These are phyloP conservation scores for Phaeosphaeriaceae sp. DNA, from an alignment of 2,329 filamentous ascomycete species.

Conservation along the genomic window DNA sequence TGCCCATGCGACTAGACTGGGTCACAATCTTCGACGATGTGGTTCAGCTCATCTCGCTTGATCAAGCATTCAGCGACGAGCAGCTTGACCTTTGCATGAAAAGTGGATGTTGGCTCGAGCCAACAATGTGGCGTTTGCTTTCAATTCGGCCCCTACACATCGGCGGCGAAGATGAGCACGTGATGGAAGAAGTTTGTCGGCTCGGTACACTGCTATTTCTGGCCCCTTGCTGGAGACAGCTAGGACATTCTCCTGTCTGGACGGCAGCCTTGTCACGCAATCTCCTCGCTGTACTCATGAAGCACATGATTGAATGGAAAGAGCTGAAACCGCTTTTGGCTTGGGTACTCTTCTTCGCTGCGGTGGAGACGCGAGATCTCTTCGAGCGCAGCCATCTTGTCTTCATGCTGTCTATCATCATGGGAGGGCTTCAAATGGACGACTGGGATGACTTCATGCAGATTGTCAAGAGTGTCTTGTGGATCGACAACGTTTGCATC, in stretches of 20 bases:
- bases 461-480: constrained; percentile 35
- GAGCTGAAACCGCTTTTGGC: constrained; percentile 36
- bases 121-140: constrained; percentile 34
- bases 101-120: constrained; percentile 39
- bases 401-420: constrained; percentile 34
- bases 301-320: constrained; percentile 33
- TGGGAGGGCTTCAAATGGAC: constrained; percentile 26
- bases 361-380: constrained; percentile 31
- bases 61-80: constrained; percentile 30
- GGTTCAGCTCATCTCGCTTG: constrained; percentile 31
- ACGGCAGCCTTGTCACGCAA: constrained; percentile 30
- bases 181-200: constrained; percentile 40
- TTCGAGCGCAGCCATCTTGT: constrained; percentile 34
- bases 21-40: constrained; percentile 39
- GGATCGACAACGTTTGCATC: constrained; percentile 36
- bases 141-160: constrained; percentile 26
- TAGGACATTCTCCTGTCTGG: constrained; percentile 35
- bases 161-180: constrained; percentile 16
- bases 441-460: constrained; percentile 33
- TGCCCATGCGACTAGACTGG: constrained; percentile 33
- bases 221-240: constrained; percentile 31
- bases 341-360: constrained; percentile 37
- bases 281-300: constrained; percentile 27
- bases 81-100: constrained; percentile 28
- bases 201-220: constrained; percentile 39